Base-by-base conservation (phyloP, 345 rosid genomes). In the Xanthoceras sorbifolium region DNA sequence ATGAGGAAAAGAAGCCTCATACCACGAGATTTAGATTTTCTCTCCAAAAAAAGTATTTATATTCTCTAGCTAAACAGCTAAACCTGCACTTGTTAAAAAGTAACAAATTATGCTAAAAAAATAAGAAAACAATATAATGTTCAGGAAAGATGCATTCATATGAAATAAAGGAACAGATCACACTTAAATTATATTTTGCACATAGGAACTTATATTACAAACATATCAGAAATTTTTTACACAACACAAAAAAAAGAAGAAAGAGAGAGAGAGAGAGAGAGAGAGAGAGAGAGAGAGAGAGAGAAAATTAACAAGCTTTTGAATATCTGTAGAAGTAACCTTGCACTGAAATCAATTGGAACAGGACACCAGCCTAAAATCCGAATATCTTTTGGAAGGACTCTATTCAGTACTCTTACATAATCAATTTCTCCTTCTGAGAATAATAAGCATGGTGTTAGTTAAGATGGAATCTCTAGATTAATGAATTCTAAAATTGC, bases 291-390 rank as follows among this genome's bases (percentile, higher is more conserved):
- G n/a, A n/a, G n/a, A 64, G 5, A 31, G 10, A 17, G 62, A 32
- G 22, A 5, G 38, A 69, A 32, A n/a, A 42, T 5, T 71, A 76
- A 11, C 42, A 42, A 44, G 20, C 8, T 28, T 54, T 32, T 46
- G 66, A 78, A 82, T 73, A 23, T 64, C 72, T 31, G 64, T 71
- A 63, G 67, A 76, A 38, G 42, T 9, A 72, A 95, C 99, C 99
- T 95, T 88, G 99, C 98, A 81, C 87, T 91, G 85, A 95, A 95
- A 86, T 83, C 97, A 76, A 70, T 31, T 79, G 97, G 89, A 86
- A 80, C 91, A 32, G 99, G 94, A 87, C 92, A 87, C 99, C 99
- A 95, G 81, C 98, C 98, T 25, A 87, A 72, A 64, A 93, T 87
- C 77, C 94, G 93, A 76, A 93, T 92, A 84, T 95, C 98, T 60